Percentiles rank a stretch among this genome's conserved stretches.
phyloP scores from a whole-genome alignment of 2,329 filamentous ascomycete species.

The Sclerotinia minor region DNA sequence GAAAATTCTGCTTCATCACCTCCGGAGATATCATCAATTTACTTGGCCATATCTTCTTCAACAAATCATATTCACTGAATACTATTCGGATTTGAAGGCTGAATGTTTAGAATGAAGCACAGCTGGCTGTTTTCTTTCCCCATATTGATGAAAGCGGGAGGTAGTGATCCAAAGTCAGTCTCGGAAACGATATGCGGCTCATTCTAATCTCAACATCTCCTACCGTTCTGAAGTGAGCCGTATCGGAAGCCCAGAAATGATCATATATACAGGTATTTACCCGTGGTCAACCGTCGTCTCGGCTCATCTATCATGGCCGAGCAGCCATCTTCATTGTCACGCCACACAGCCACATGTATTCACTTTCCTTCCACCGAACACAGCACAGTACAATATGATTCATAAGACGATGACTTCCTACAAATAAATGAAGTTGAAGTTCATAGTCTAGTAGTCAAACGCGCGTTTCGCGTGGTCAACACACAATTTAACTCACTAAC shows the following conservation, averaged over 20 bases:
- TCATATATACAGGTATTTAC: not conserved
- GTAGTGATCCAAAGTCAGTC: not conserved
- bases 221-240: too few species aligned
- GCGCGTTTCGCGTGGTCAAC: not conserved
- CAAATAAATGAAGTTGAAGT: constrained; percentile 16
- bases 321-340: not conserved
- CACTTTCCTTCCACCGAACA: not conserved
- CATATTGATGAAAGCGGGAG: not conserved
- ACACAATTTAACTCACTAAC: not conserved
- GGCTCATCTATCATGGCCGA: not conserved
- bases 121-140: not conserved
- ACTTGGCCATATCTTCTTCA: not conserved
- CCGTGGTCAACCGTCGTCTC: not conserved
- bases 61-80: too few species aligned
- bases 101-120: not conserved
- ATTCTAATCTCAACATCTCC: not conserved
- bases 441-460: constrained; percentile 18
- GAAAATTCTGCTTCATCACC: not conserved
- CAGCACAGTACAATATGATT: not conserved
- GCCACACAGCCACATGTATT: constrained; percentile 6
- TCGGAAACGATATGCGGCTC: not conserved
- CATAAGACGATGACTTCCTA: not conserved
- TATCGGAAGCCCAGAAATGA: not conserved
- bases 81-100: too few species aligned
- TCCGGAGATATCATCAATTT: too few species aligned